A percentile compares a stretch with the other conserved stretches of the same genome.
Conservation (phyloP, 176 grass and related monocot genomes). For the Cymbopogon citratus region DNA sequence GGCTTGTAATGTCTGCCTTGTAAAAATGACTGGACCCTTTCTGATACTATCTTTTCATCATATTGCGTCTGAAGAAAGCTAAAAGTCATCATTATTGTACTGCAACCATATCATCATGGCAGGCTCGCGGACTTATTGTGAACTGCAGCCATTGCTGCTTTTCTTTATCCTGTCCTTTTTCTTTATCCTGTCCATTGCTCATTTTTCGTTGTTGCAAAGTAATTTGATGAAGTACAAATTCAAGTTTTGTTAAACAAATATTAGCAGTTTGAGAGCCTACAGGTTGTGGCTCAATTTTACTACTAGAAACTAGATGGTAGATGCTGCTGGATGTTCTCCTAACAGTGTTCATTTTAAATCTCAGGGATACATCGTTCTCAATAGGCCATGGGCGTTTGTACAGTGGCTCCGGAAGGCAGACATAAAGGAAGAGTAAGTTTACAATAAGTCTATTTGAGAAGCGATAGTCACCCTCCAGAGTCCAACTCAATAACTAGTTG, state of each 20-base stretch:
- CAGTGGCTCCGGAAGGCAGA: constrained; percentile 82
- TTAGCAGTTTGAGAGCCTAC: neutral
- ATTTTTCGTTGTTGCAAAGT: neutral
- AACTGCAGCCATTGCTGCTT: neutral
- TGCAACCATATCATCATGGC: neutral
- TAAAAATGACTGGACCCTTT: constrained; percentile 6
- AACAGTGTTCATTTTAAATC: constrained; percentile 12
- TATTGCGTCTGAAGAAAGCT: constrained; percentile 5
- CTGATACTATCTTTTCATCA: neutral
- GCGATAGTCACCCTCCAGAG: neutral
- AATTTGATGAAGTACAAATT: neutral
- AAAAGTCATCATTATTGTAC: neutral
- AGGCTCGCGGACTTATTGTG: neutral
- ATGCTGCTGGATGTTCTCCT: constrained; percentile 6
- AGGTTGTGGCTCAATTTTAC: neutral
- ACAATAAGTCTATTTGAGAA: neutral
- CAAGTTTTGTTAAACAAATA: neutral
- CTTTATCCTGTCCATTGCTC: neutral
- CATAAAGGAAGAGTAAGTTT: constrained; percentile 85
- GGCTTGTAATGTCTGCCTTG: neutral
- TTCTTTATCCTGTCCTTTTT: neutral
- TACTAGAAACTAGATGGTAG: neutral
- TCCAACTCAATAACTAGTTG: neutral
- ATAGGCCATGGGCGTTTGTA: constrained; percentile 98
- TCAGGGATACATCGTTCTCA: constrained; percentile 97